These are phyloP conservation scores for Daldinia decipiens DNA, from an alignment of 495 filamentous ascomycete genomes.

Conservation along the genomic window DNA sequence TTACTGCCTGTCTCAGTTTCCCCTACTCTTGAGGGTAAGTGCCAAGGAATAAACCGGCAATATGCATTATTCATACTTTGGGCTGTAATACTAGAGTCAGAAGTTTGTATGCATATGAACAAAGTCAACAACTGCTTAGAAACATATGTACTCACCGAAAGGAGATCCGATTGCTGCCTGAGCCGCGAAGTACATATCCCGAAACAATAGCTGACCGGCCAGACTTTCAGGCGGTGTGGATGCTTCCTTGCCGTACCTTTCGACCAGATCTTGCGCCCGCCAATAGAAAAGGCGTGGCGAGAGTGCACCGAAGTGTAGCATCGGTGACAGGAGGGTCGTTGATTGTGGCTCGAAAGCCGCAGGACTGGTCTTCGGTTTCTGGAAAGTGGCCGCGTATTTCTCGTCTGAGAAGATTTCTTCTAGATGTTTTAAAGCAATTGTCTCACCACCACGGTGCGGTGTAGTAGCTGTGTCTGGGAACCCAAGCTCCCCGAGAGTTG, in stretches of 20 bases:
- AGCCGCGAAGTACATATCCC: constrained; percentile 81
- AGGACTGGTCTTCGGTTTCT: constrained; percentile 76
- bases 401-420: constrained; percentile 63
- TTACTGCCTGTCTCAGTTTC: constrained; percentile 45
- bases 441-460: constrained; percentile 72
- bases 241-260: constrained; percentile 58
- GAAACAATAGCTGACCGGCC: constrained; percentile 74
- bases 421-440: constrained; percentile 62
- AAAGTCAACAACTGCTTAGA: background rate
- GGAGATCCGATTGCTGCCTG: constrained; percentile 69
- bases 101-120: background rate
- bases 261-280: constrained; percentile 66
- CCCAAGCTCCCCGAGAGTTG: constrained; percentile 70
- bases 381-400: constrained; percentile 72
- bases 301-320: constrained; percentile 75
- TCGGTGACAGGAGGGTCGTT: constrained; percentile 73
- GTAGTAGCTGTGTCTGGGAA: constrained; percentile 64
- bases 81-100: constrained; percentile 9
- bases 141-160: constrained; percentile 51
- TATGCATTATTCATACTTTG: constrained; percentile 68
- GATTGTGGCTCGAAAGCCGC: constrained; percentile 73
- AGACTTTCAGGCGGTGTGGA: constrained; percentile 68
- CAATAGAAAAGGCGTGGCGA: constrained; percentile 74
- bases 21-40: constrained; percentile 66
- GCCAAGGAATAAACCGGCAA: constrained; percentile 76